Evolutionary conservation across 371 early-diverging fungal genomes (phyloP).

Genomic region (Dinochytrium kinnereticum): DNA sequence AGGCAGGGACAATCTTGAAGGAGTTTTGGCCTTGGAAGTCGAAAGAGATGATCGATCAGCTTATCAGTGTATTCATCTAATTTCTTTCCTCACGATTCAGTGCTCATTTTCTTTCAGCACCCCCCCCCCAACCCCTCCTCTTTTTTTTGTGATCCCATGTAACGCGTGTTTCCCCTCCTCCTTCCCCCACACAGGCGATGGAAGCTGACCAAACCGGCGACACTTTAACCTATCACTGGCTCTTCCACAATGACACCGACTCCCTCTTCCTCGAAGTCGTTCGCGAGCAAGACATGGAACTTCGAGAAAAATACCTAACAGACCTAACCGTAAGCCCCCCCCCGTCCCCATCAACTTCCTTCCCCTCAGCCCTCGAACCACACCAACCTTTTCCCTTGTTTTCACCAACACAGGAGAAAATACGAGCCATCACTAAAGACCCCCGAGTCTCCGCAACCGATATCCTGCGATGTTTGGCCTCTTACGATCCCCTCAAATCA

Average conservation of each 20-base stretch:
- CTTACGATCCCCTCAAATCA: slow-evolving; percentile 37
- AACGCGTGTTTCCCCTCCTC: not conserved
- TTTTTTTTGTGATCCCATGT: not conserved
- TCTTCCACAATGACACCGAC: slow-evolving; percentile 47
- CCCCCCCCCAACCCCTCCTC: no score
- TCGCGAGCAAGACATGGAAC: slow-evolving; percentile 47
- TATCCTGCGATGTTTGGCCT: slow-evolving; percentile 25
- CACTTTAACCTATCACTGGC: slow-evolving; percentile 45
- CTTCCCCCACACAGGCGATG: slow-evolving; percentile 34
- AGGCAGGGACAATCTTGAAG: slow-evolving; percentile 24
- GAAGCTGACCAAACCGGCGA: slow-evolving; percentile 51
- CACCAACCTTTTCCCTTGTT: no score
- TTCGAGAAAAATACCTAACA: slow-evolving; percentile 35
- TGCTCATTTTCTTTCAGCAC: no score
- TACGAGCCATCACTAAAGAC: slow-evolving; percentile 33
- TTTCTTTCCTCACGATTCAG: not conserved
- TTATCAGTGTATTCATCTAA: slow-evolving; percentile 31
- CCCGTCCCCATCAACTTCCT: not conserved
- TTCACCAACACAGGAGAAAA: slow-evolving; percentile 8
- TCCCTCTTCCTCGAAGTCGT: slow-evolving; percentile 48
- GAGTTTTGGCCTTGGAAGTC: slow-evolving; percentile 46
- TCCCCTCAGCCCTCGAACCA: no score
- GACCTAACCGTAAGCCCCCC: slow-evolving; percentile 28
- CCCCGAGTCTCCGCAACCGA: slow-evolving; percentile 39
- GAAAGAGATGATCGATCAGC: slow-evolving; percentile 29